These are phyloP conservation scores for Fusarium piperis DNA, from an alignment of 2,329 filamentous ascomycete genomes.

Conservation along the genomic window DNA sequence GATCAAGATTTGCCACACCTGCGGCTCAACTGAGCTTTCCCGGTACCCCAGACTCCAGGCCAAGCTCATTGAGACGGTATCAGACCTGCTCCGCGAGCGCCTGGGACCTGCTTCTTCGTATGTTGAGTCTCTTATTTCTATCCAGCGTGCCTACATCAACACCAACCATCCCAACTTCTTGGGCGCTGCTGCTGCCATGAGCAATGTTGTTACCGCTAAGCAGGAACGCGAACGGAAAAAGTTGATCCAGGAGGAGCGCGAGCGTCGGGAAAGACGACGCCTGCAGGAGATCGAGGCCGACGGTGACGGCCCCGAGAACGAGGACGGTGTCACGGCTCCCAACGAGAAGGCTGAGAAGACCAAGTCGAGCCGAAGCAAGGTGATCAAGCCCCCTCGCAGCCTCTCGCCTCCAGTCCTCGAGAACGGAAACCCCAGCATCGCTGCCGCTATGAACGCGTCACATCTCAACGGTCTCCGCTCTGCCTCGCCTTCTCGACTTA, in stretches of 20 bases:
- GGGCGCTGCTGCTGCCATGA: constrained; percentile 96
- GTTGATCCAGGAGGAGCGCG: constrained; percentile 82
- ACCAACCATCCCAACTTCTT: constrained; percentile 99
- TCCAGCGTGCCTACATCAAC: constrained; percentile 98
- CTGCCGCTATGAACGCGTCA: constrained; percentile 62
- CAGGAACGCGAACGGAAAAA: constrained; percentile 92
- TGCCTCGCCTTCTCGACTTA: constrained; percentile 62
- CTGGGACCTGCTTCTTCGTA: constrained; percentile 90
- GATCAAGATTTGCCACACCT: constrained; percentile 99
- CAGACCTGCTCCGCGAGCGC: constrained; percentile 90
- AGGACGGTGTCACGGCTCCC: constrained; percentile 53
- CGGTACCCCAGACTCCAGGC: constrained; percentile 92
- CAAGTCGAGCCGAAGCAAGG: constrained; percentile 43
- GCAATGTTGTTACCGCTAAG: constrained; percentile 92
- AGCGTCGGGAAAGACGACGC: constrained; percentile 83
- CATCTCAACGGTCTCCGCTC: constrained; percentile 62
- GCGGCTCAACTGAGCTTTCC: constrained; percentile 91
- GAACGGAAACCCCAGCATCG: constrained; percentile 69
- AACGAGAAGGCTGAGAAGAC: constrained; percentile 64
- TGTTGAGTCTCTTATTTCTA: constrained; percentile 95
- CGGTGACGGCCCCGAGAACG: constrained; percentile 73
- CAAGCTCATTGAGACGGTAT: constrained; percentile 98
- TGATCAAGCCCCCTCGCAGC: constrained; percentile 68
- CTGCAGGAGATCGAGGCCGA: constrained; percentile 87
- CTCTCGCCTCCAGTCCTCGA: constrained; percentile 83